A percentile compares a stretch with the other conserved stretches of the same genome.
phyloP scores from a whole-genome alignment of 805 yeast species.

The Candida sphagnicola region DNA sequence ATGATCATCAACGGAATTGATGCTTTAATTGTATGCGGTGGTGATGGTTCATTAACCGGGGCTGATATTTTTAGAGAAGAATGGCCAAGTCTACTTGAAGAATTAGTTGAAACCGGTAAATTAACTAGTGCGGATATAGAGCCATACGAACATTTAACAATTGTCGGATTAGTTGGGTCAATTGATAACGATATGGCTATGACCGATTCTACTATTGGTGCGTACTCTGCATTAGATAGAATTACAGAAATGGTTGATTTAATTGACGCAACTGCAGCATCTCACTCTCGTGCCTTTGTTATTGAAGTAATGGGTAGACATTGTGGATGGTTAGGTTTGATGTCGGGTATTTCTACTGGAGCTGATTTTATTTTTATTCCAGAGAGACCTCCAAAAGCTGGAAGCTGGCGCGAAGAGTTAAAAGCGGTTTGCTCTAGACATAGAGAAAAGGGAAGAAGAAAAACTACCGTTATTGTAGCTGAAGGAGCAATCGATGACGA shows the following conservation, averaged over 20 bases:
- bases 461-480: constrained; percentile 76
- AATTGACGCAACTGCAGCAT: constrained; percentile 79
- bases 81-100: constrained; percentile 70
- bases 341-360: constrained; percentile 77
- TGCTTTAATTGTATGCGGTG: constrained; percentile 77
- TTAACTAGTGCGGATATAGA: constrained; percentile 45
- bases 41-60: constrained; percentile 81
- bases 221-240: constrained; percentile 72
- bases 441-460: constrained; percentile 68
- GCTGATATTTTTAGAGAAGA: constrained; percentile 74
- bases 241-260: constrained; percentile 74
- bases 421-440: constrained; percentile 60
- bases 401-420: constrained; percentile 66
- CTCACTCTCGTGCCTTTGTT: constrained; percentile 80
- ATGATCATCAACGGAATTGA: constrained; percentile 70
- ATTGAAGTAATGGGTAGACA: constrained; percentile 89
- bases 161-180: constrained; percentile 78
- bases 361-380: constrained; percentile 82
- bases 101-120: constrained; percentile 43
- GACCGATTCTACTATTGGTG: constrained; percentile 82
- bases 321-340: constrained; percentile 83
- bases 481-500: constrained; percentile 79
- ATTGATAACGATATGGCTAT: constrained; percentile 82
- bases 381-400: constrained; percentile 64
- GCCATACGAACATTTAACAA: constrained; percentile 54